Conservation (phyloP, 768 basidiomycete species). For the Holtermanniella nyarrowii region DNA sequence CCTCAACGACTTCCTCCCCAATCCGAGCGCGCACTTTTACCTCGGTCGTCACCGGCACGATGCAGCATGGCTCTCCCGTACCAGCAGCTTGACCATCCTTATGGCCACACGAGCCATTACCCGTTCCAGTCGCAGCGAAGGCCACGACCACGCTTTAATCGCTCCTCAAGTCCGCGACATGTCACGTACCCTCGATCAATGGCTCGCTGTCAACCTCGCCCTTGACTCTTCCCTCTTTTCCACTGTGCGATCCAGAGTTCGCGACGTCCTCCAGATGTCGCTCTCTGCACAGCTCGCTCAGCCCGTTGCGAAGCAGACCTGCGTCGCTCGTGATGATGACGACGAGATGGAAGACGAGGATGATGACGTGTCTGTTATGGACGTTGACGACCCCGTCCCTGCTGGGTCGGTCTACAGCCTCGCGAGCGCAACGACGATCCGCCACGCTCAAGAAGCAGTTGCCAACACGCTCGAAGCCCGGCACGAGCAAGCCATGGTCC, state of each 20-base stretch:
- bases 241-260: not conserved
- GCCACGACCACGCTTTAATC: no score
- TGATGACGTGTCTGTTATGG: not conserved
- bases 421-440: not conserved
- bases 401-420: not conserved
- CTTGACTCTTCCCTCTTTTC: conserved; percentile 5
- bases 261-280: not conserved
- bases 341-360: not conserved
- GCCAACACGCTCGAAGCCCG: not conserved
- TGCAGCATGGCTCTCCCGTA: conserved; percentile 7
- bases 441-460: not conserved
- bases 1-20: conserved; percentile 27
- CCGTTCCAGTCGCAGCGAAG: not conserved
- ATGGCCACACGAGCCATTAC: not conserved
- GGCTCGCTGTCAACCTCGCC: conserved; percentile 1
- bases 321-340: conserved; percentile 6
- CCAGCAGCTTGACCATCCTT: not conserved
- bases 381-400: not conserved
- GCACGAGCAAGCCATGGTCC: conserved; percentile 6
- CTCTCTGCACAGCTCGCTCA: conserved; percentile 7
- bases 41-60: conserved; percentile 37
- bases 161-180: not conserved
- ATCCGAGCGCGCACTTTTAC: conserved; percentile 37
- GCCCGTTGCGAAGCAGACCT: conserved; percentile 10
- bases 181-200: conserved; percentile 2